phyloP scores from a whole-genome alignment of 495 filamentous ascomycete genomes.

The Aspergillus haitiensis region DNA sequence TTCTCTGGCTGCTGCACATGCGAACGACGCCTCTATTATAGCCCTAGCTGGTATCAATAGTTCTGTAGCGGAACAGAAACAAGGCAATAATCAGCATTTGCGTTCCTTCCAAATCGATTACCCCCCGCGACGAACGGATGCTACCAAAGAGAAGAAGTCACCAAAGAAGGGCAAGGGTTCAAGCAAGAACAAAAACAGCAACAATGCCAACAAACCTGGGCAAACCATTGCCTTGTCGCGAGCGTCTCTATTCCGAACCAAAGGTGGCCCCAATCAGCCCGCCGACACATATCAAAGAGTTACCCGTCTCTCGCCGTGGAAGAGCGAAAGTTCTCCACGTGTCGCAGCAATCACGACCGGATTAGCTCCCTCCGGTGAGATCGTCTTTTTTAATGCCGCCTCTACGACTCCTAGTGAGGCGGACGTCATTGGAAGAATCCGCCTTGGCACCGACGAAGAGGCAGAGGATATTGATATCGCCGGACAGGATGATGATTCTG shows the following conservation, averaged over 20 bases:
- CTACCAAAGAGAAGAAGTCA: conserved; percentile 1
- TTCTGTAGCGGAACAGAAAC: conserved; percentile 62
- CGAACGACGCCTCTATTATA: conserved; percentile 55
- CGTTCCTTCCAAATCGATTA: conserved; percentile 69
- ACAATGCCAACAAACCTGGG: conserved; percentile 27
- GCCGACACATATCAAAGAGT: conserved; percentile 78
- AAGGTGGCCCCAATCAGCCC: conserved; percentile 31
- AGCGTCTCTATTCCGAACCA: conserved; percentile 63
- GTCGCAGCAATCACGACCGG: conserved; percentile 76
- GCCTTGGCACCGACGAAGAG: conserved; percentile 62
- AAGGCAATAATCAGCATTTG: conserved; percentile 85
- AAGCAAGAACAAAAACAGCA: not conserved
- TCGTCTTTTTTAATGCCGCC: conserved; percentile 75
- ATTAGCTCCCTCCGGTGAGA: conserved; percentile 67
- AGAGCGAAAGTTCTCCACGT: conserved; percentile 48
- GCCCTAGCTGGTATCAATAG: conserved; percentile 89
- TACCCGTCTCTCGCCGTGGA: conserved; percentile 66
- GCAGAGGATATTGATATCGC: conserved; percentile 80
- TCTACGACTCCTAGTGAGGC: conserved; percentile 48
- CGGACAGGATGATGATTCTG: conserved; percentile 47
- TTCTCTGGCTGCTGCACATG: conserved; percentile 66
- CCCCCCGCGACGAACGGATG: conserved; percentile 28
- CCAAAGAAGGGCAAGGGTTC: conserved; percentile 18
- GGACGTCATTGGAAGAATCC: conserved; percentile 66
- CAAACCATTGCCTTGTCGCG: conserved; percentile 58